Percentiles rank a stretch among this genome's conserved stretches.
Conservation (phyloP, 2,329 filamentous ascomycete species). For the Colletotrichum viniferum region DNA sequence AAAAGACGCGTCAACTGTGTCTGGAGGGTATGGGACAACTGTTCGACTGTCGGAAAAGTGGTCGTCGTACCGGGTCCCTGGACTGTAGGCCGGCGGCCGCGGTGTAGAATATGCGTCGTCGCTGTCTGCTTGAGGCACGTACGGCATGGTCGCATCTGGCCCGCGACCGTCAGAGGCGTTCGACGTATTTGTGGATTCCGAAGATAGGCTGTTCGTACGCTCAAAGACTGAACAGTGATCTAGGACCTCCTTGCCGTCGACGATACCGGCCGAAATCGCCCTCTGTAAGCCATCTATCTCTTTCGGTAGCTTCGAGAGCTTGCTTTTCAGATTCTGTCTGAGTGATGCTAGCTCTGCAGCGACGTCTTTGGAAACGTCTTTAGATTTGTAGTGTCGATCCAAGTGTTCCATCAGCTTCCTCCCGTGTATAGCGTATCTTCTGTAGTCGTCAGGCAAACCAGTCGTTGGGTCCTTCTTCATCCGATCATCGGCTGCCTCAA, state of each 20-base stretch:
- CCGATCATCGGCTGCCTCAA: slow-evolving; percentile 47
- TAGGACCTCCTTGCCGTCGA: slow-evolving; percentile 34
- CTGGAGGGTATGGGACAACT: slow-evolving; percentile 28
- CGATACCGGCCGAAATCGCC: slow-evolving; percentile 40
- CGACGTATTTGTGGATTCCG: slow-evolving; percentile 44
- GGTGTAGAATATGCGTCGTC: slow-evolving; percentile 24
- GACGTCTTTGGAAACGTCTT: slow-evolving; percentile 25
- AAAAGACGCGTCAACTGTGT: neutral
- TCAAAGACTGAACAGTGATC: slow-evolving; percentile 55
- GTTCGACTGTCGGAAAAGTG: slow-evolving; percentile 28
- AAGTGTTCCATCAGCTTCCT: slow-evolving; percentile 49
- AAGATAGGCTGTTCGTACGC: slow-evolving; percentile 50
- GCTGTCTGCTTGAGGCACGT: slow-evolving; percentile 34
- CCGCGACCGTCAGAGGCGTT: slow-evolving; percentile 24
- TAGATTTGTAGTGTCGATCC: slow-evolving; percentile 28
- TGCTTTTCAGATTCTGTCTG: slow-evolving; percentile 36
- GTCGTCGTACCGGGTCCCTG: neutral
- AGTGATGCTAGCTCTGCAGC: slow-evolving; percentile 32
- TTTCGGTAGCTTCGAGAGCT: slow-evolving; percentile 40
- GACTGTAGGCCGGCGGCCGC: neutral
- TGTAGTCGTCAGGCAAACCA: slow-evolving; percentile 54
- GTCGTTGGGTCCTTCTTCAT: slow-evolving; percentile 45
- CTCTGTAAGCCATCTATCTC: slow-evolving; percentile 49
- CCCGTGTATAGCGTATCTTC: slow-evolving; percentile 56
- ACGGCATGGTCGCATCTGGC: slow-evolving; percentile 29